A percentile compares a stretch with the other conserved stretches of the same genome.
Conservation (phyloP, 257 asterid genomes). For the Penstemon davidsonii region DNA sequence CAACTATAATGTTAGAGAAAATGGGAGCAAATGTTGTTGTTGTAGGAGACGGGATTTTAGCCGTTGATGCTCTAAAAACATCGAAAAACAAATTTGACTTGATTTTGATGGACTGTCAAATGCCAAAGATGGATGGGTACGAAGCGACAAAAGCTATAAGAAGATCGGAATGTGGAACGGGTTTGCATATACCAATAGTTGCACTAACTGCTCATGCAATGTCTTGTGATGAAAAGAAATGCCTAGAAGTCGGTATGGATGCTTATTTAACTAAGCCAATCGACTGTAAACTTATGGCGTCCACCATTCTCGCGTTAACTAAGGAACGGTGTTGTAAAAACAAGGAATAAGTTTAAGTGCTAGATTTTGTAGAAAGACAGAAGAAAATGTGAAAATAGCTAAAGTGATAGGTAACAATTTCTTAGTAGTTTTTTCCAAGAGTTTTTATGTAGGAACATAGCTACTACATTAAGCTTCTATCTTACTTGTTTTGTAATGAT, state of each 20-base stretch:
- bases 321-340: slow-evolving; percentile 26
- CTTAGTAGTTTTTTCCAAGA: too few relatives aligned
- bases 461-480: too few relatives aligned
- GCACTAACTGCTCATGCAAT: slow-evolving; percentile 96
- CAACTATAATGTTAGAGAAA: slow-evolving; percentile 88
- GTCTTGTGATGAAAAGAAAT: slow-evolving; percentile 89
- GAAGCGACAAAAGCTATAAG: slow-evolving; percentile 91
- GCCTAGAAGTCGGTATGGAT: slow-evolving; percentile 96
- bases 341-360: background rate
- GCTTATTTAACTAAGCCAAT: slow-evolving; percentile 92
- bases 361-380: slow-evolving; percentile 25
- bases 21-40: slow-evolving; percentile 78
- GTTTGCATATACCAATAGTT: slow-evolving; percentile 79
- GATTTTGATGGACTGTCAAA: slow-evolving; percentile 94
- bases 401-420: too few relatives aligned
- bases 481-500: too few relatives aligned
- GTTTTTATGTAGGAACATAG: too few relatives aligned
- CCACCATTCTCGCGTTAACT: slow-evolving; percentile 78
- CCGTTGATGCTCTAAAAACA: slow-evolving; percentile 59
- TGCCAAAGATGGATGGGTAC: slow-evolving; percentile 98
- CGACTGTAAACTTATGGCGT: slow-evolving; percentile 73
- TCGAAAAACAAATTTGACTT: slow-evolving; percentile 48
- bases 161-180: slow-evolving; percentile 58
- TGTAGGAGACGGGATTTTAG: slow-evolving; percentile 89
- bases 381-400: background rate